Evolutionary conservation across 2,329 filamentous ascomycete genomes (phyloP), one percentile per base, ranked within the genome.

Genomic region (Dactylonectria estremocensis): DNA sequence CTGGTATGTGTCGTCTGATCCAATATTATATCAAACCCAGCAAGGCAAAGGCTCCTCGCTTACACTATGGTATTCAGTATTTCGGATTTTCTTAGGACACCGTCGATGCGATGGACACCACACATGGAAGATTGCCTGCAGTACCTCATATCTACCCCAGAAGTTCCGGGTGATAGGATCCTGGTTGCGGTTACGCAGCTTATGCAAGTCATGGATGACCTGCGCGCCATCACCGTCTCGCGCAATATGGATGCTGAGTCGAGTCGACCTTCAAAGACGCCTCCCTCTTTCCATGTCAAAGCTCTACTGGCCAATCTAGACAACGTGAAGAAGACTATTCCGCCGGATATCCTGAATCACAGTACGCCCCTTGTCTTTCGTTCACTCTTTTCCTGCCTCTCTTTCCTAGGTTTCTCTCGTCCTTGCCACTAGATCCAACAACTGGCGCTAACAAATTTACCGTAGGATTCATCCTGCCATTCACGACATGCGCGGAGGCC

Each of bases 101-200:
- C 88, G 40, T 71, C 81, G 5, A 77, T 90, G 69, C 80, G 80
- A 13, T 91, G 88, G 88, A 88, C 84, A 0, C 70, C 83, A 2
- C 82, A 87, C 48, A 83, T 90, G 79, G 88, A 89, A 40, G 86
- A 88, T 43, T 86, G 83, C 54, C 78, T 89, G 2, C 72, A 80
- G 5, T 67, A 83, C 8, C 78, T 90, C 2, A 71, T 76, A 0
- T 72, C 81, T 2, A 71, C 80, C 1, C 80, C 81, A 3, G 85
- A 88, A 66, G 81, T 77, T 22, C 77, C 81, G 0, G 81, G 81
- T 1, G 88, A 90, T 73, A 78, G 79, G 24, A 64, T 86, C 2
- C 80, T 90, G 3, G 81, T 83, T 2, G 72, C 77, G 1, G 79
- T 82, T 40, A 81, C 82, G 45, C 82, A 79, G 20, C 77, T 81